Conservation (phyloP, 2,329 filamentous ascomycete species). For the Penicillium vulpinum region DNA sequence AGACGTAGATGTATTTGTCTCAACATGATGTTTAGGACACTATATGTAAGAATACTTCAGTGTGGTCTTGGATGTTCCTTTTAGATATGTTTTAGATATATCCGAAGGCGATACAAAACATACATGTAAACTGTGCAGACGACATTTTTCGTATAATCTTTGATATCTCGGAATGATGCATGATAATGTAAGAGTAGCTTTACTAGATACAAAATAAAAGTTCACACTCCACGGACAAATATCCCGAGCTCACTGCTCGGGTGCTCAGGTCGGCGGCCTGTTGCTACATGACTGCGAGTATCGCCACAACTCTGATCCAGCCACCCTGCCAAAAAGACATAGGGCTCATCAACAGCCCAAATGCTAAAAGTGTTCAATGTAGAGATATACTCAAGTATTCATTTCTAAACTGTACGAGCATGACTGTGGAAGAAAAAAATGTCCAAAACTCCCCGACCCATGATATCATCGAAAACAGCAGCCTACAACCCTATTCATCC, state of each 20-base stretch:
- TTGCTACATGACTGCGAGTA: background rate
- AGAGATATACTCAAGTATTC: background rate
- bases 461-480: conserved; percentile 28
- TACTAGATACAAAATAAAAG: no score
- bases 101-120: no score
- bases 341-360: background rate
- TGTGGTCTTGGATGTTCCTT: no score
- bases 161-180: background rate
- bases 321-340: background rate
- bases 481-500: conserved; percentile 18
- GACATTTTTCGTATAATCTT: no score
- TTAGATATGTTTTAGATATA: no score
- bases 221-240: no score
- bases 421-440: conserved; percentile 12
- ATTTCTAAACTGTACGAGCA: background rate
- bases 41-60: no score
- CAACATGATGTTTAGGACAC: no score
- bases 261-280: background rate
- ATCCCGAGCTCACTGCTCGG: background rate
- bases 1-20: no score
- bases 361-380: conserved; percentile 58
- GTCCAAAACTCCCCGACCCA: conserved; percentile 20
- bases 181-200: no score
- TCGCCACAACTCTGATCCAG: background rate
- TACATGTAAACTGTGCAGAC: no score